Base-by-base conservation (phyloP, 148 eudicot genomes). In the Pouteria glomerata region DNA sequence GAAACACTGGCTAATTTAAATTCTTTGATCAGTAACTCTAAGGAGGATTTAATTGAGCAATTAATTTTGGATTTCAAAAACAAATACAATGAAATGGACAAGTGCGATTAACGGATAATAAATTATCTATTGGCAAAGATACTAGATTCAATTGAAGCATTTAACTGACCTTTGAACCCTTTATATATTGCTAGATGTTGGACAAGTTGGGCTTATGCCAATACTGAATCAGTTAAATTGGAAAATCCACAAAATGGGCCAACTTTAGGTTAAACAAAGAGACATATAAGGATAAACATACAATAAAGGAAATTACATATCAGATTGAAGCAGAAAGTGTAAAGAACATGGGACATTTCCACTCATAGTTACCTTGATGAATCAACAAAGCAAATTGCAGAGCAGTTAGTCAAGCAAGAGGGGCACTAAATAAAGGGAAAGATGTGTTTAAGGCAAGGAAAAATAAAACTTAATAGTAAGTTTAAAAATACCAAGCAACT, bases 141-240 rank as follows among this genome's bases (percentile, higher is more conserved):
- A 12, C 29, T 31, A 51, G 0, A 31, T 53, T 33, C 70, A 21
- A 15, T 23, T 67, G 11, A 41, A 56, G 27, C 42, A 70, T 41
- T 71, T 67, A 69, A 65, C 69, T 77, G 64, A 88, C 97, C 97
- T 83, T 74, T 83, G 73, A 92, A 92, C 66, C 99, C 99, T 84
- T 90, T 96, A 77, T 77, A 88, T 11, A 90, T 77, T 50, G 92
- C 96, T 70, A 92, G 74, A 82, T 89, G 89, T 74, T 96, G 99
- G 83, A 96, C 85, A 80, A 96, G 97, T 83, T 96, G 92, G 77
- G 84, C 84, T 74, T 93, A 90, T 44, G 97, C 90, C 69, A 96
- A 81, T 61, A 96, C 92, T 73, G 84, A 76, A 87, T 92, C 89
- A 62, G 86, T 91, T 68, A 77, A 80, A 76, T 96, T 95, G 84